Conservation (phyloP, 2,329 filamentous ascomycete genomes). For the Verticillium longisporum region DNA sequence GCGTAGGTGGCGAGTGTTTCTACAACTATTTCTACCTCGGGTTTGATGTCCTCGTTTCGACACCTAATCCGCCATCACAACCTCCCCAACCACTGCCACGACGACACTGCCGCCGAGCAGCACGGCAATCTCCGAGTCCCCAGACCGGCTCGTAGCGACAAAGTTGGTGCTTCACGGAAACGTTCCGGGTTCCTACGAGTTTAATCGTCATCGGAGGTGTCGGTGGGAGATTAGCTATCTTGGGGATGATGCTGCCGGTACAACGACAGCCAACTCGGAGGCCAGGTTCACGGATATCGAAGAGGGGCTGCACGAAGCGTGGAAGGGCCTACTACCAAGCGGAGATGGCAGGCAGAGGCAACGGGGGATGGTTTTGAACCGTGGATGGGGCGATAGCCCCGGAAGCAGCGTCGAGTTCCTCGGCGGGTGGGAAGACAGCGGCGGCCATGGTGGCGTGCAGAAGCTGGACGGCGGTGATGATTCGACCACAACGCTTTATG, state of each 20-base stretch:
- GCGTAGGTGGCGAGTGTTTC: slow-evolving; percentile 69
- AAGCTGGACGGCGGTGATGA: slow-evolving; percentile 48
- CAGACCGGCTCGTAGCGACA: slow-evolving; percentile 72
- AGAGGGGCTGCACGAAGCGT: slow-evolving; percentile 57
- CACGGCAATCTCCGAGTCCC: slow-evolving; percentile 26
- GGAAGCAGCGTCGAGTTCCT: slow-evolving; percentile 83
- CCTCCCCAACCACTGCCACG: slow-evolving; percentile 38
- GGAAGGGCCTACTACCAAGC: slow-evolving; percentile 59
- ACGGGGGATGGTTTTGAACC: slow-evolving; percentile 77
- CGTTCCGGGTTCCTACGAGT: slow-evolving; percentile 90
- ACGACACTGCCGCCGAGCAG: slow-evolving; percentile 6
- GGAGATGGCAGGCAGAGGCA: slow-evolving; percentile 44
- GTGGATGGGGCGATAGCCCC: slow-evolving; percentile 86
- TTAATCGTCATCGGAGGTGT: slow-evolving; percentile 87
- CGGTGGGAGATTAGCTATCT: slow-evolving; percentile 73
- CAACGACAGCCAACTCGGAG: slow-evolving; percentile 60
- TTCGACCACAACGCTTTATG: slow-evolving; percentile 76
- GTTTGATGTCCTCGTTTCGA: slow-evolving; percentile 88
- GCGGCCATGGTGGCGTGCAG: slow-evolving; percentile 37
- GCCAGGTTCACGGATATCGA: slow-evolving; percentile 71
- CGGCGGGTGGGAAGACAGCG: slow-evolving; percentile 77
- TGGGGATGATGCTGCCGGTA: slow-evolving; percentile 29
- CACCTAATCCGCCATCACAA: slow-evolving; percentile 58
- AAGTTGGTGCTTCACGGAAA: slow-evolving; percentile 95
- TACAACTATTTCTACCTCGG: slow-evolving; percentile 97